These are phyloP conservation scores for Ochromonas danica DNA, from an alignment of 108 stramenopile species.

Conservation along the genomic window DNA sequence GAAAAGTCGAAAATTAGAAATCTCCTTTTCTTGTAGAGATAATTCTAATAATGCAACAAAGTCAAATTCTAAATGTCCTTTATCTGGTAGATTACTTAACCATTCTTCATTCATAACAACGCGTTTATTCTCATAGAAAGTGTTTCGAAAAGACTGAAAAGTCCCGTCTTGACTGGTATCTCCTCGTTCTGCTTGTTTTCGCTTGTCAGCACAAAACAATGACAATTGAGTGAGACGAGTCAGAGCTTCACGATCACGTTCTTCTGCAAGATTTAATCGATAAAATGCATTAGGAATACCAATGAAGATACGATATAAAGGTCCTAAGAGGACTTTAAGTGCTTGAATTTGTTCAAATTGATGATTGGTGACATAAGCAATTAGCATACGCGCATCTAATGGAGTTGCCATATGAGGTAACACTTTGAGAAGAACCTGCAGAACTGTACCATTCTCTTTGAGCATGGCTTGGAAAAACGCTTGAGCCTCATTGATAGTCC, in stretches of 20 bases:
- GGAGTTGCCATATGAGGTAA: constrained; percentile 19
- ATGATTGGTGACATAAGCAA: not conserved
- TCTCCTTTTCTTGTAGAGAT: not conserved
- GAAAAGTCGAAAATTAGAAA: constrained; percentile 8
- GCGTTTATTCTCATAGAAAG: not conserved
- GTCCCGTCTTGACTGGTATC: not conserved
- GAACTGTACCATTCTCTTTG: not conserved
- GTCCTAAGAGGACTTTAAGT: not conserved
- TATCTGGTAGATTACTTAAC: not conserved
- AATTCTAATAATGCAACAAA: not conserved
- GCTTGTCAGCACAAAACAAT: too few relatives aligned
- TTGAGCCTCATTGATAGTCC: not conserved
- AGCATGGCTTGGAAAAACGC: not conserved
- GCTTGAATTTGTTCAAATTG: not conserved
- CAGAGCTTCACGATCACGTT: not conserved
- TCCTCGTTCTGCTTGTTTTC: not conserved
- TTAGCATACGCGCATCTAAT: not conserved
- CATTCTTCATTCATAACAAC: not conserved
- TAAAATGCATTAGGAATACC: constrained; percentile 8
- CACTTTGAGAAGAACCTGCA: not conserved
- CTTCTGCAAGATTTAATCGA: not conserved
- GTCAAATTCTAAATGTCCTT: not conserved
- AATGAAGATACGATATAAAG: not conserved
- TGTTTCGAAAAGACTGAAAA: constrained; percentile 6
- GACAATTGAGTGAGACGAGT: not conserved